phyloP scores from a whole-genome alignment of 371 early-diverging fungal species.

The Apophysomyces trapeziformis region DNA sequence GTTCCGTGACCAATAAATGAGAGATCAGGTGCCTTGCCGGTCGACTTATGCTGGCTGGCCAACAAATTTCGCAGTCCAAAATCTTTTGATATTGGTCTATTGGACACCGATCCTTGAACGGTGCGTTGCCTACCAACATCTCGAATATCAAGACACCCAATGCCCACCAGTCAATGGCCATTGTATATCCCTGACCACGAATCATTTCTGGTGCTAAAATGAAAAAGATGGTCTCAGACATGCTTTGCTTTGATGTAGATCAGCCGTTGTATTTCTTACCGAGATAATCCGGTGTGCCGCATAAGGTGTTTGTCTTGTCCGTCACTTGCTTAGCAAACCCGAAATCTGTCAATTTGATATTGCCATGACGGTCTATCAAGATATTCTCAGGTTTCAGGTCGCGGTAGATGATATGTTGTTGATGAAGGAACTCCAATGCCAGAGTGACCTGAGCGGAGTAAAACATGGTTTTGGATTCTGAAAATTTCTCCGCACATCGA shows the following conservation, averaged over 20 bases:
- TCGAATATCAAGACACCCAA: constrained; percentile 87
- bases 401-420: constrained; percentile 89
- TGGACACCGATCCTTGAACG: constrained; percentile 94
- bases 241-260: neutral
- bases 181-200: constrained; percentile 91
- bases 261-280: constrained; percentile 16
- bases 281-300: constrained; percentile 99
- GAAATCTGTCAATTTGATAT: constrained; percentile 98
- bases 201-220: constrained; percentile 94
- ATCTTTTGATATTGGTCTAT: constrained; percentile 82
- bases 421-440: constrained; percentile 90
- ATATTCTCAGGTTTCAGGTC: constrained; percentile 96
- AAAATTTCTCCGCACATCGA: constrained; percentile 66
- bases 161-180: constrained; percentile 96
- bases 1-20: constrained; percentile 83
- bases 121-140: constrained; percentile 91
- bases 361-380: constrained; percentile 84
- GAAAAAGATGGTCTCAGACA: neutral
- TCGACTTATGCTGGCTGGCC: constrained; percentile 88
- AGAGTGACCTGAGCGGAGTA: constrained; percentile 80
- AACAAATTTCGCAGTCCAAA: constrained; percentile 70
- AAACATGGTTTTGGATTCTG: constrained; percentile 86
- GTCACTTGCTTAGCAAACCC: constrained; percentile 97
- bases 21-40: constrained; percentile 89
- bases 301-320: constrained; percentile 96